phyloP scores from a whole-genome alignment of 1,139 yeast genomes.

The Hanseniaspora sp. region DNA sequence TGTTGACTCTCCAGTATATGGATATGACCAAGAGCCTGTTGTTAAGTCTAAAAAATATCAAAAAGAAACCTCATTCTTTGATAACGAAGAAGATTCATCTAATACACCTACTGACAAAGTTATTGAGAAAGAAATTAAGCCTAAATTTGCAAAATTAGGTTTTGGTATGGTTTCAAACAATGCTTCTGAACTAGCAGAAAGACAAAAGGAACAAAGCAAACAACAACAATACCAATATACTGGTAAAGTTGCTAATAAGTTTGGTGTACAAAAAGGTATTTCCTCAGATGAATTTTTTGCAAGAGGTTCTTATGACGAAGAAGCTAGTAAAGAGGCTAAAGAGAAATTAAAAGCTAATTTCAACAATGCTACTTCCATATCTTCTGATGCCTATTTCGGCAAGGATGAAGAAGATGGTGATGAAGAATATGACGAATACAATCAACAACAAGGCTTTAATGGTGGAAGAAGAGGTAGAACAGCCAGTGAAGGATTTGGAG shows the following conservation, averaged over 20 bases:
- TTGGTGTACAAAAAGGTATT: constrained; percentile 82
- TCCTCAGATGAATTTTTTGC: constrained; percentile 93
- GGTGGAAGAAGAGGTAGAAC: constrained; percentile 30
- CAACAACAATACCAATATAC: constrained; percentile 42
- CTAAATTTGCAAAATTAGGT: constrained; percentile 66
- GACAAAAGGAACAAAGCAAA: constrained; percentile 34
- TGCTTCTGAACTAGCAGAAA: constrained; percentile 33
- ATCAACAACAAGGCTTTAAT: constrained; percentile 17
- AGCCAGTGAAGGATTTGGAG: constrained; percentile 28
- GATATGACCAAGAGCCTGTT: constrained; percentile 15
- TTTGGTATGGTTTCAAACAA: constrained; percentile 68
- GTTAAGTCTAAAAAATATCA: constrained; percentile 19
- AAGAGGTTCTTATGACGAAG: constrained; percentile 71
- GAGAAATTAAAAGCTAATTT: constrained; percentile 62
- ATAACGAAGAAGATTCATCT: constrained; percentile 16
- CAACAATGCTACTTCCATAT: constrained; percentile 78
- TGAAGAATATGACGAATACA: constrained; percentile 20
- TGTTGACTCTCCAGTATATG: constrained; percentile 2
- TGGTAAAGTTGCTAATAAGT: constrained; percentile 65
- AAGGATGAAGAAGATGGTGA: constrained; percentile 50
- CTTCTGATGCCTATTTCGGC: constrained; percentile 87
- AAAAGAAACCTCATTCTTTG: constrained; percentile 16
- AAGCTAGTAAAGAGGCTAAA: constrained; percentile 67
- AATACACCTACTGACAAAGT: constrained; percentile 12
- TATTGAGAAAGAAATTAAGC: constrained; percentile 40